Evolutionary conservation across 768 basidiomycete genomes (phyloP).

Genomic region (Galerina sulciceps): DNA sequence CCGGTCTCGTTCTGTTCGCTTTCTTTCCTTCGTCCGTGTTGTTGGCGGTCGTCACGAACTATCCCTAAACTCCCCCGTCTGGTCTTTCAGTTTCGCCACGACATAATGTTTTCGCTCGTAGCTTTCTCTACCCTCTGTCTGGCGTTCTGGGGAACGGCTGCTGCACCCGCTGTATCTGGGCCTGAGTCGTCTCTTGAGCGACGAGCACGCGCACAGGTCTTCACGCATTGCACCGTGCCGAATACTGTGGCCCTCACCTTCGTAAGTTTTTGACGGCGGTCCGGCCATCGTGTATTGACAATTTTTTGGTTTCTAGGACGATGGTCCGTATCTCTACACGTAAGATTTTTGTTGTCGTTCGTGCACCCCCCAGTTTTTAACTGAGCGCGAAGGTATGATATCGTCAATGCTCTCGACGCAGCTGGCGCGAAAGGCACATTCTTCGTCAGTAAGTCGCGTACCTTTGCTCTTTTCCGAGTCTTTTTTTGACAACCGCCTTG

Average conservation of each 20-base stretch:
- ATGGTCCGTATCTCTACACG: constrained; percentile 37
- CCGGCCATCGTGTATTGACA: background rate
- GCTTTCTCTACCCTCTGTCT: constrained; percentile 5
- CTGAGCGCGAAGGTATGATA: constrained; percentile 24
- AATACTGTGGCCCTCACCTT: constrained; percentile 30
- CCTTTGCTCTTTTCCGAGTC: background rate
- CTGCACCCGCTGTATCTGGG: background rate
- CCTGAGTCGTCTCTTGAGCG: constrained; percentile 15
- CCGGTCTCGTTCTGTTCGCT: background rate
- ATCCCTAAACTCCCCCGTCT: background rate
- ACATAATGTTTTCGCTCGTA: background rate
- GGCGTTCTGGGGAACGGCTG: constrained; percentile 5
- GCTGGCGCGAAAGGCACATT: constrained; percentile 45
- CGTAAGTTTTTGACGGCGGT: constrained; percentile 10
- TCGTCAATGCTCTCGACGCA: constrained; percentile 34
- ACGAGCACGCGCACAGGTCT: constrained; percentile 28
- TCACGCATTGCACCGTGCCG: constrained; percentile 34
- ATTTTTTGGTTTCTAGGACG: constrained; percentile 28
- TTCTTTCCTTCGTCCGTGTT: background rate
- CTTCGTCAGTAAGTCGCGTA: constrained; percentile 38
- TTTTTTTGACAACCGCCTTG: background rate
- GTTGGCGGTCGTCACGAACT: background rate
- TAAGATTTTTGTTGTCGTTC: constrained; percentile 6
- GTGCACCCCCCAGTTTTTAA: background rate
- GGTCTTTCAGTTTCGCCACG: background rate